Percentiles rank a stretch among this genome's conserved stretches.
phyloP scores from a whole-genome alignment of 768 basidiomycete genomes.

The Boletus subcaerulescens region DNA sequence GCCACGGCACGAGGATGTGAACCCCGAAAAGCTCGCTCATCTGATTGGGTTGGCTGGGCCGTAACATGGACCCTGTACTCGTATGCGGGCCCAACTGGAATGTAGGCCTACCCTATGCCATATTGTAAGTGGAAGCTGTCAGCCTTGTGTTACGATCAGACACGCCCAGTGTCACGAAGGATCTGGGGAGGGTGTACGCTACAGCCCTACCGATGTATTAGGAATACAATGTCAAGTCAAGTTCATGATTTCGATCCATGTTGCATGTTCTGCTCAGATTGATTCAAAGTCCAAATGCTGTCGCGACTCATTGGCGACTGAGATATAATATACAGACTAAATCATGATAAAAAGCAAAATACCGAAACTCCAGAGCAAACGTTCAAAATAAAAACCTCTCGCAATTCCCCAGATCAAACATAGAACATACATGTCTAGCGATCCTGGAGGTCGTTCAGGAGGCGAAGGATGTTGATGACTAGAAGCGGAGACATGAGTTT shows the following conservation, averaged over 20 bases:
- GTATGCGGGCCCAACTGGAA: not conserved
- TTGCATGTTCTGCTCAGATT: not conserved
- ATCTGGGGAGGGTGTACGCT: not conserved
- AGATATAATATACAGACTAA: constrained; percentile 25
- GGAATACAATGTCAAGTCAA: not conserved
- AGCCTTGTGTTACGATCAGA: not conserved
- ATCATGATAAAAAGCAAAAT: constrained; percentile 6
- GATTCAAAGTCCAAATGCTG: constrained; percentile 4
- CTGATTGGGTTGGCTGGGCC: constrained; percentile 5
- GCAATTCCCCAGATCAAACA: not conserved
- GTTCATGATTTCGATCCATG: not conserved
- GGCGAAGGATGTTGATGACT: constrained; percentile 85
- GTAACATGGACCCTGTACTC: not conserved
- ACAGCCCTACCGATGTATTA: too few species aligned
- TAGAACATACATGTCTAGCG: constrained; percentile 31
- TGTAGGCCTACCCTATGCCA: not conserved
- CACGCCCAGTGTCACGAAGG: not conserved
- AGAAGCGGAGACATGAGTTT: constrained; percentile 1
- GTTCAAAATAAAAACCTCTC: not conserved
- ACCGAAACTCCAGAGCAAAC: not conserved
- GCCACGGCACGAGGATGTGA: constrained; percentile 5
- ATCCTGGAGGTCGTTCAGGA: constrained; percentile 59
- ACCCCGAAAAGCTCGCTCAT: constrained; percentile 10
- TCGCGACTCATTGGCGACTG: not conserved
- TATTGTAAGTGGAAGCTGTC: not conserved